Percentiles rank a stretch among this genome's conserved stretches.
These are phyloP conservation scores for Agaricus bisporus DNA, from an alignment of 768 basidiomycete genomes.

Conservation along the genomic window DNA sequence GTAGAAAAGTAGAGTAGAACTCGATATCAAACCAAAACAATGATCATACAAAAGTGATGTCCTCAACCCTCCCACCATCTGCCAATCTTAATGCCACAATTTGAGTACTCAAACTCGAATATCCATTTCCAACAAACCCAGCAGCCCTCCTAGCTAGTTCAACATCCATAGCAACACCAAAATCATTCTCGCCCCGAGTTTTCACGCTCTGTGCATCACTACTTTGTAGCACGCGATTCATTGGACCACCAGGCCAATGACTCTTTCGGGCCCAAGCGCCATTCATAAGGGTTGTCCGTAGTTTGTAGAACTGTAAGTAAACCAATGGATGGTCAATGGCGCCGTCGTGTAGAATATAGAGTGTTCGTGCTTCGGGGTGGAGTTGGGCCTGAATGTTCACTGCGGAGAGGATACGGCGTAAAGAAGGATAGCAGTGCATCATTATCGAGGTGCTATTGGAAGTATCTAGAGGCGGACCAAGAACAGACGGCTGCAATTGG, in stretches of 20 bases:
- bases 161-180: conserved; percentile 37
- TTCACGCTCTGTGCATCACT: conserved; percentile 27
- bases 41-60: conserved; percentile 29
- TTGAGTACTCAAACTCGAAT: conserved; percentile 40
- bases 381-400: conserved; percentile 28
- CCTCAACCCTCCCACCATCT: conserved; percentile 26
- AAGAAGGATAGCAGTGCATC: conserved; percentile 40
- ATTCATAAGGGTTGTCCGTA: conserved; percentile 30
- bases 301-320: conserved; percentile 35
- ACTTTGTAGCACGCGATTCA: conserved; percentile 35
- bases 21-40: background rate
- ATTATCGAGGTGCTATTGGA: conserved; percentile 29
- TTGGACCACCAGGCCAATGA: conserved; percentile 36
- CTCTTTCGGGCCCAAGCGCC: conserved; percentile 24
- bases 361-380: conserved; percentile 29
- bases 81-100: conserved; percentile 36
- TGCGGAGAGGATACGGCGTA: conserved; percentile 33
- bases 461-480: conserved; percentile 30
- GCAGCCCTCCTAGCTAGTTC: conserved; percentile 38
- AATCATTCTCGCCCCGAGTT: conserved; percentile 33
- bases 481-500: conserved; percentile 21
- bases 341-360: conserved; percentile 42
- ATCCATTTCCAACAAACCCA: conserved; percentile 42
- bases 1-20: too few species aligned
- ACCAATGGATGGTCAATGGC: conserved; percentile 41